Conservation (phyloP, 2,329 filamentous ascomycete genomes). For the Cladosporium colombiae region DNA sequence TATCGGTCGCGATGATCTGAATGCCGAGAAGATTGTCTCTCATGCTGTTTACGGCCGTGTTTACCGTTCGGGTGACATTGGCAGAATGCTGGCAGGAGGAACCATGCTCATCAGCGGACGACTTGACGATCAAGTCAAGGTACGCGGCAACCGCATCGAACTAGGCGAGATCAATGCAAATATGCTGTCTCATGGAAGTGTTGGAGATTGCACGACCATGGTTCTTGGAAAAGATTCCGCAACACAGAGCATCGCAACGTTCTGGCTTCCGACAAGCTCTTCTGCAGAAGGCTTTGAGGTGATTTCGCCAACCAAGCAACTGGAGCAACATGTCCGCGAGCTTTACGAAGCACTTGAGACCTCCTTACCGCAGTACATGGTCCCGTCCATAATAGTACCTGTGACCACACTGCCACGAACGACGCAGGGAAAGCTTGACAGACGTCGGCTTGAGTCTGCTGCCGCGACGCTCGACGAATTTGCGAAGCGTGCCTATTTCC, state of each 20-base stretch:
- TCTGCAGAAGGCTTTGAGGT: conserved; percentile 6
- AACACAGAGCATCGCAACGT: conserved; percentile 59
- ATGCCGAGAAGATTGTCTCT: conserved; percentile 65
- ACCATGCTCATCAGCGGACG: conserved; percentile 72
- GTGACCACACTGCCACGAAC: conserved; percentile 71
- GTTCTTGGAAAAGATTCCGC: conserved; percentile 50
- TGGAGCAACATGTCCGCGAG: conserved; percentile 36
- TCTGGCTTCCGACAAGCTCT: conserved; percentile 60
- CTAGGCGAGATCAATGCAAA: conserved; percentile 71
- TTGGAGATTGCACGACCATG: conserved; percentile 66
- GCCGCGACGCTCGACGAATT: conserved; percentile 52
- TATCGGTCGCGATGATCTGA: conserved; percentile 64
- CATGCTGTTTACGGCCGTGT: conserved; percentile 70
- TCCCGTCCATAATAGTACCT: conserved; percentile 73
- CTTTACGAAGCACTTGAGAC: conserved; percentile 59
- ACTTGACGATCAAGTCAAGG: conserved; percentile 77
- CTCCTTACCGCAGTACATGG: conserved; percentile 72
- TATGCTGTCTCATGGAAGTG: conserved; percentile 54
- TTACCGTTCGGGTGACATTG: conserved; percentile 81
- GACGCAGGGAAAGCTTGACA: conserved; percentile 73
- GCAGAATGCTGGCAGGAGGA: conserved; percentile 74
- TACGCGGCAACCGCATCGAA: conserved; percentile 78
- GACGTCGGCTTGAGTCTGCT: conserved; percentile 50
- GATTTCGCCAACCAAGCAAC: neutral
- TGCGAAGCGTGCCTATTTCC: conserved; percentile 47